Conservation (phyloP, 164 flowering plant species). For the Vitis amurensis region DNA sequence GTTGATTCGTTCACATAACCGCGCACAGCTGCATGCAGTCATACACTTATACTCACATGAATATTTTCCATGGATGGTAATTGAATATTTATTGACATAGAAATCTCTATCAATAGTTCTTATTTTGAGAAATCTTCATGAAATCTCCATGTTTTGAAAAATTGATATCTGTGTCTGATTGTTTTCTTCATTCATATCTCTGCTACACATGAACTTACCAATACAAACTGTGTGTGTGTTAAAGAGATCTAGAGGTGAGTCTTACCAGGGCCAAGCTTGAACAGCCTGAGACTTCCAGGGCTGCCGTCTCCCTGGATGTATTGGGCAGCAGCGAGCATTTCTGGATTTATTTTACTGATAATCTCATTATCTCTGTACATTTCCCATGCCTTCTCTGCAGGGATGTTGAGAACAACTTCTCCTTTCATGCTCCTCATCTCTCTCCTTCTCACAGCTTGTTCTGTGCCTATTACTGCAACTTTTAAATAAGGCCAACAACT, state of each 20-base stretch:
- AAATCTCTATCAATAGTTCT: too few relatives aligned
- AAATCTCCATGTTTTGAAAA: too few relatives aligned
- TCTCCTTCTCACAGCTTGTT: constrained; percentile 10
- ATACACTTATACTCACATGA: too few relatives aligned
- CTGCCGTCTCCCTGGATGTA: constrained; percentile 50
- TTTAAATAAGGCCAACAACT: too few relatives aligned
- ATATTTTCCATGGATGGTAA: too few relatives aligned
- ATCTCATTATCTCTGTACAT: constrained; percentile 55
- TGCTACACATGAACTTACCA: too few relatives aligned
- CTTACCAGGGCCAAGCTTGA: constrained; percentile 60
- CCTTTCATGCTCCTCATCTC: constrained; percentile 49
- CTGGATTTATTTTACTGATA: constrained; percentile 42
- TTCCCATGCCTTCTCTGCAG: constrained; percentile 59
- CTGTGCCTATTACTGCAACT: not conserved
- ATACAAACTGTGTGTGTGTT: not conserved
- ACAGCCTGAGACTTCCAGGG: constrained; percentile 56
- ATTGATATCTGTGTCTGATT: too few relatives aligned
- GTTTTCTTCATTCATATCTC: too few relatives aligned
- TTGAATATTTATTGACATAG: too few relatives aligned
- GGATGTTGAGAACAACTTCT: constrained; percentile 49
- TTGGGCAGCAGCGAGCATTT: constrained; percentile 41
- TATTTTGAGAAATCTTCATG: too few relatives aligned
- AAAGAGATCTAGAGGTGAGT: constrained; percentile 3
- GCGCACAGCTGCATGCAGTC: constrained; percentile 28
- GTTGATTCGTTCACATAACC: constrained; percentile 50